phyloP scores from a whole-genome alignment of 441 rosid genomes.

The Croton laevigatus region DNA sequence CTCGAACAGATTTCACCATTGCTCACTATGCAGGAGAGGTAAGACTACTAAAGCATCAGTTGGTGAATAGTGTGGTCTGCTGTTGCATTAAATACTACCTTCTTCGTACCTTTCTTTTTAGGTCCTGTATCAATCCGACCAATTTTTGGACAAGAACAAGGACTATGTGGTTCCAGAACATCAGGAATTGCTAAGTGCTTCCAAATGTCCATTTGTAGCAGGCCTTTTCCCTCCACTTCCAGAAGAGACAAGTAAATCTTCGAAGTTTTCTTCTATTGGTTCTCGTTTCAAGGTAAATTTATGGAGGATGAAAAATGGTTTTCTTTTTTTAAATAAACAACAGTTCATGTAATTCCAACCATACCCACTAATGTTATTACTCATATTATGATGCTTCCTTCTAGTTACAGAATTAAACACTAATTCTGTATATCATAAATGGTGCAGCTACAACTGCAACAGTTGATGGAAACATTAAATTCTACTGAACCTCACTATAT shows the following conservation, averaged over 20 bases:
- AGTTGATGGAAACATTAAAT: conserved; percentile 86
- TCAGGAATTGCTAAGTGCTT: conserved; percentile 80
- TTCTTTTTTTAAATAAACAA: conserved; percentile 1
- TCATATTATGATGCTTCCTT: conserved; percentile 8
- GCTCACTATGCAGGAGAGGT: conserved; percentile 99
- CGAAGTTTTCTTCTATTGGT: conserved; percentile 96
- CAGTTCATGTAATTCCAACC: background rate
- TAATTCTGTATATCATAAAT: conserved; percentile 29
- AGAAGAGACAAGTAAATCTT: conserved; percentile 87
- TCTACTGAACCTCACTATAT: conserved; percentile 97
- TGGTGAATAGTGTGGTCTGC: background rate
- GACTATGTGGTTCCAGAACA: conserved; percentile 97
- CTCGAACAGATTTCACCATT: conserved; percentile 90
- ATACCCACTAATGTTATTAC: conserved; percentile 7
- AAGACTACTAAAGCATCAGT: conserved; percentile 12
- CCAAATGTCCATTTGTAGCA: conserved; percentile 81
- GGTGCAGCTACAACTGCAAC: conserved; percentile 88
- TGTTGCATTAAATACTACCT: conserved; percentile 10
- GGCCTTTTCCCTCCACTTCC: conserved; percentile 93
- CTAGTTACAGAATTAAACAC: conserved; percentile 18
- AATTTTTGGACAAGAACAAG: conserved; percentile 97
- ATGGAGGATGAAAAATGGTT: too few species aligned
- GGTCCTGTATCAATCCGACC: conserved; percentile 93
- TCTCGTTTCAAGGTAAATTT: conserved; percentile 87
- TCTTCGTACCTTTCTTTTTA: conserved; percentile 30